A percentile compares a stretch with the other conserved stretches of the same genome.
Evolutionary conservation across 202 grass and related monocot species (phyloP).

Genomic region (Zizania palustris): DNA sequence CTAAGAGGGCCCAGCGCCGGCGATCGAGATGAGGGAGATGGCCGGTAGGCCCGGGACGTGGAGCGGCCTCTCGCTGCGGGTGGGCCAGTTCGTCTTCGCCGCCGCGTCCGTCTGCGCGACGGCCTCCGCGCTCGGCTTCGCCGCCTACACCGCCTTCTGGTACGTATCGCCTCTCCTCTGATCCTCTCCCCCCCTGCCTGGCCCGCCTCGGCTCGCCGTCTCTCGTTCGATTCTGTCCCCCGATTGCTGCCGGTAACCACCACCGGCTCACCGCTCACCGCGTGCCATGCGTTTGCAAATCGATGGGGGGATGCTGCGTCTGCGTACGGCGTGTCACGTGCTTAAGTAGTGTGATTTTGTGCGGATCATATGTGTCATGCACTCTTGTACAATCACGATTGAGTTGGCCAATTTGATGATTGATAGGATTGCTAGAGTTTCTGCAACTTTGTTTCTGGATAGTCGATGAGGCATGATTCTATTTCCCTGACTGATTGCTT

Average conservation of each 20-base stretch:
- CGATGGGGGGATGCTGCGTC: neutral
- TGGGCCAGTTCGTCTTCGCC: slow-evolving; percentile 76
- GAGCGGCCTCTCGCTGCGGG: slow-evolving; percentile 73
- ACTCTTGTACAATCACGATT: neutral
- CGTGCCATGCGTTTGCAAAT: neutral
- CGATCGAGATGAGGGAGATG: slow-evolving; percentile 53
- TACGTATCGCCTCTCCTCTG: slow-evolving; percentile 5
- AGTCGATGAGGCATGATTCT: neutral
- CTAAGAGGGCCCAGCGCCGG: slow-evolving; percentile 30
- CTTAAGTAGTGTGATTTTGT: neutral
- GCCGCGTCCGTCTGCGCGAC: slow-evolving; percentile 78
- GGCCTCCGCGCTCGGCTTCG: slow-evolving; percentile 71
- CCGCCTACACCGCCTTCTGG: slow-evolving; percentile 97
- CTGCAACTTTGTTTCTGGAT: slow-evolving; percentile 12
- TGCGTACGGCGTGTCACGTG: neutral
- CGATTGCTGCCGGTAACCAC: neutral
- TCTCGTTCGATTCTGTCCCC: neutral
- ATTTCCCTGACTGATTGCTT: slow-evolving; percentile 9
- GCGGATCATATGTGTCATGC: neutral
- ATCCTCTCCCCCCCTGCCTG: neutral
- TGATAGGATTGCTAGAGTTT: neutral
- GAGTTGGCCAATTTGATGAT: neutral
- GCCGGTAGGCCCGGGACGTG: slow-evolving; percentile 83
- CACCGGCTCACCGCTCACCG: neutral
- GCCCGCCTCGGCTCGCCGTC: neutral